Evolutionary conservation across 352 stramenopile species (phyloP).

Genomic region (Phytophthora melonis): DNA sequence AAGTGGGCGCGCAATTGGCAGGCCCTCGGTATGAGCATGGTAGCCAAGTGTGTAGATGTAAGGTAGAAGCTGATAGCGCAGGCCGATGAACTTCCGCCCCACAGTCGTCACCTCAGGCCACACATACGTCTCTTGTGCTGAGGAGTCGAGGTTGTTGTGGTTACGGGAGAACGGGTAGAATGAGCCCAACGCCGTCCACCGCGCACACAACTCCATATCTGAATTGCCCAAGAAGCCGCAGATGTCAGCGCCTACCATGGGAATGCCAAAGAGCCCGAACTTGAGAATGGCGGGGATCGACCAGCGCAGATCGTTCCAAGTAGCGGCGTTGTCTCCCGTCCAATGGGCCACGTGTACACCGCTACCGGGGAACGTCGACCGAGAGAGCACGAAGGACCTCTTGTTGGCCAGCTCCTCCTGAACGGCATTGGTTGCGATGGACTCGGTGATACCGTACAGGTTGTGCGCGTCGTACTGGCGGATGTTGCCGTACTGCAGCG

Average conservation of each 20-base stretch:
- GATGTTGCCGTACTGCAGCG: slow-evolving; percentile 59
- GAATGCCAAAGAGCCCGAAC: slow-evolving; percentile 81
- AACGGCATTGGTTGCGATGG: slow-evolving; percentile 65
- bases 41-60: slow-evolving; percentile 86
- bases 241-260: slow-evolving; percentile 86
- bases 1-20: slow-evolving; percentile 62
- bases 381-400: slow-evolving; percentile 75
- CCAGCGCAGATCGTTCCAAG: slow-evolving; percentile 81
- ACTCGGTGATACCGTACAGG: slow-evolving; percentile 81
- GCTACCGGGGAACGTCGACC: slow-evolving; percentile 75
- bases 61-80: slow-evolving; percentile 79
- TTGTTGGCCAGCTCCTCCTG: slow-evolving; percentile 64
- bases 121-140: slow-evolving; percentile 65
- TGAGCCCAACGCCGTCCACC: slow-evolving; percentile 75
- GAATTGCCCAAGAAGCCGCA: slow-evolving; percentile 73
- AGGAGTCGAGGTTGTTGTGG: slow-evolving; percentile 66
- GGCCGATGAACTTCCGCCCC: slow-evolving; percentile 66
- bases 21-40: slow-evolving; percentile 50
- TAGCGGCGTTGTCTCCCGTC: slow-evolving; percentile 84
- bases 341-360: slow-evolving; percentile 77
- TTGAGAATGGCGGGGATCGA: slow-evolving; percentile 75
- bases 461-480: slow-evolving; percentile 87
- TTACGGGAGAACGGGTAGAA: slow-evolving; percentile 87
- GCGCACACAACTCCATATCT: slow-evolving; percentile 74
- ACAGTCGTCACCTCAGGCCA: slow-evolving; percentile 59